Base-by-base conservation (phyloP, 345 rosid genomes). In the Eucalyptus coolabah region DNA sequence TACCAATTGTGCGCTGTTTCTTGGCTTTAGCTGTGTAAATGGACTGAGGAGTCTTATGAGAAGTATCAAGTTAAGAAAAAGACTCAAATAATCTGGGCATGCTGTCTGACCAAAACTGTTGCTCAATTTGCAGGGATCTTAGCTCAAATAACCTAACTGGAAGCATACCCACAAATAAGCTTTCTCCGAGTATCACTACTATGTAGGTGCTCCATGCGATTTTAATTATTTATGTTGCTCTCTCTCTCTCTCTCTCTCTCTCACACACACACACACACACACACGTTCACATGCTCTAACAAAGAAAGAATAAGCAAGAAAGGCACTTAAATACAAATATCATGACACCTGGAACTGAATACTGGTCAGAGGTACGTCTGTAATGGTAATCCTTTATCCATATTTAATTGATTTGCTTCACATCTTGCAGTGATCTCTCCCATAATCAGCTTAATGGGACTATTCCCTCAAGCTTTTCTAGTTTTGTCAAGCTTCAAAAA, bases 101-200 rank as follows among this genome's bases (percentile, higher is more conserved):
- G 18, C 45, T 50, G 44, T n/a, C 44, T 60, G 50, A 81, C 86
- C 50, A 65, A 16, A 44, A 86, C 44, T 23, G 53, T 12, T 50
- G 60, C 49, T 88, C 50, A 30, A 30, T 69, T 56, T 86, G 40
- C 97, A 98, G 99, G 89, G 99, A 96, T 92, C 95, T 98, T 45
- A 95, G 99, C 94, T 93, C 91, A 87, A 98, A 98, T 94, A 91
- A 90, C 90, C 95, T 98, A 77, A 95, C 87, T 91, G 99, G 98
- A 91, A 80, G 96, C 87, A 93, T 98, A 92, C 99, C 99, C 88
- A 34, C 93, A 50, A 90, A 93, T 88, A 93, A 90, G 92, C 98
- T 97, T 89, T 91, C 97, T 56, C 91, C 89, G 12, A 90, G 87
- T 88, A 95, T 98, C 90, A 98, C 99, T 89, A 96, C 99, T 56